These are phyloP conservation scores for Neonectria punicea DNA, from an alignment of 2,329 filamentous ascomycete genomes.

Conservation along the genomic window DNA sequence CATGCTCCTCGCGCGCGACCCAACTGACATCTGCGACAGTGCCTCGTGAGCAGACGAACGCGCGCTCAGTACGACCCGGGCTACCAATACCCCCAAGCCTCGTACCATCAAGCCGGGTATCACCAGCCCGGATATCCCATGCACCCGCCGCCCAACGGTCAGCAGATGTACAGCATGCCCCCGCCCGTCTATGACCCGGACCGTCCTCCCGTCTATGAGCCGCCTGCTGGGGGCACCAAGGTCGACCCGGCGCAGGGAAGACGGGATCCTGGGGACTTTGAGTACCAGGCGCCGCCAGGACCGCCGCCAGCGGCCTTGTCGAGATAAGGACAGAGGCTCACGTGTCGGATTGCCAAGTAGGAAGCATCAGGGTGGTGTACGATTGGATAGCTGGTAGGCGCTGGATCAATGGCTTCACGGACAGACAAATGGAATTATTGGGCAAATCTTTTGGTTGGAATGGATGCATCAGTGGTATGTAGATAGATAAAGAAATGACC, in stretches of 20 bases:
- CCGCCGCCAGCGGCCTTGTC: slow-evolving; percentile 50
- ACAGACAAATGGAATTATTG: slow-evolving; percentile 15
- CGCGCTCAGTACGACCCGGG: slow-evolving; percentile 60
- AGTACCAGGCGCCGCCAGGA: slow-evolving; percentile 58
- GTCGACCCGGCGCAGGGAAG: slow-evolving; percentile 61
- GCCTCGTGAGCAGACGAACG: slow-evolving; percentile 60
- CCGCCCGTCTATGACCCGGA: slow-evolving; percentile 69
- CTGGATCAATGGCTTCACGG: slow-evolving; percentile 6
- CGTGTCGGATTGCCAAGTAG: neutral
- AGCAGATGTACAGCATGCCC: slow-evolving; percentile 51
- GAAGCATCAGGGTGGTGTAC: neutral
- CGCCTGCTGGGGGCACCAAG: slow-evolving; percentile 62
- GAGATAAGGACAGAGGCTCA: neutral
- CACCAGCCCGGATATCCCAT: slow-evolving; percentile 48
- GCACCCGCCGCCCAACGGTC: slow-evolving; percentile 50
- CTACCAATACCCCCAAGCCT: slow-evolving; percentile 56
- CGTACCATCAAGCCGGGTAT: slow-evolving; percentile 36
- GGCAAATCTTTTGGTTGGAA: slow-evolving; percentile 2
- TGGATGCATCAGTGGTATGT: slow-evolving; percentile 6
- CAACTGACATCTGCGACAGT: slow-evolving; percentile 49
- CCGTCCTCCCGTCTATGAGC: slow-evolving; percentile 66
- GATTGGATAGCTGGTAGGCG: slow-evolving; percentile 12
- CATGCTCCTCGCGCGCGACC: neutral
- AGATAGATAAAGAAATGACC: slow-evolving; percentile 16
- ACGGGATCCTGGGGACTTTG: slow-evolving; percentile 27